Evolutionary conservation across 768 basidiomycete genomes (phyloP).

Genomic region (Cystobasidium onofrii): DNA sequence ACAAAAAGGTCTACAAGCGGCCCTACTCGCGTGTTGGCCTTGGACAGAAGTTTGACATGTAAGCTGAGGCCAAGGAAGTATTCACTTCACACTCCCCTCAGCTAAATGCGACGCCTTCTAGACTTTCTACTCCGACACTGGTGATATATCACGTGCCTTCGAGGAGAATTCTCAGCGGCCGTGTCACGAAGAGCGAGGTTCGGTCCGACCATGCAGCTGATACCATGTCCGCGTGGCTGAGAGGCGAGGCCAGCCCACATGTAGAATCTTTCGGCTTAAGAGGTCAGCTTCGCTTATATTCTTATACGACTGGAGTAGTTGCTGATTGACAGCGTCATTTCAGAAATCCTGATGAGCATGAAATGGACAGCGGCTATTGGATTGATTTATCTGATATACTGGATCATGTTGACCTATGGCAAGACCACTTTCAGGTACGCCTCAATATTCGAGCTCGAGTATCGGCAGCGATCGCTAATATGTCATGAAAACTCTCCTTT

Average conservation of each 20-base stretch:
- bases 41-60: conserved; percentile 24
- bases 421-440: not conserved
- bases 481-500: too few species aligned
- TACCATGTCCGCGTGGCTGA: conserved; percentile 15
- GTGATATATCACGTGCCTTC: conserved; percentile 18
- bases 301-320: too few species aligned
- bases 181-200: not conserved
- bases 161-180: not conserved
- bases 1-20: conserved; percentile 5
- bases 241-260: conserved; percentile 2
- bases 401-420: not conserved
- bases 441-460: not conserved
- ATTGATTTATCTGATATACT: not conserved
- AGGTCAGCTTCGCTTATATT: not conserved
- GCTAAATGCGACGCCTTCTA: not conserved
- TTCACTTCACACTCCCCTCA: too few species aligned
- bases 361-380: not conserved
- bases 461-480: not conserved
- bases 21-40: conserved; percentile 18
- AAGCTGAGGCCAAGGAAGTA: not conserved
- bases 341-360: not conserved
- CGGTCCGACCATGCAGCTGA: conserved; percentile 2
- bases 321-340: too few species aligned
- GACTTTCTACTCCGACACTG: conserved; percentile 4
- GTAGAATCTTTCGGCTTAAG: not conserved